phyloP scores from a whole-genome alignment of 306 rosid species.

The Medicago truncatula region DNA sequence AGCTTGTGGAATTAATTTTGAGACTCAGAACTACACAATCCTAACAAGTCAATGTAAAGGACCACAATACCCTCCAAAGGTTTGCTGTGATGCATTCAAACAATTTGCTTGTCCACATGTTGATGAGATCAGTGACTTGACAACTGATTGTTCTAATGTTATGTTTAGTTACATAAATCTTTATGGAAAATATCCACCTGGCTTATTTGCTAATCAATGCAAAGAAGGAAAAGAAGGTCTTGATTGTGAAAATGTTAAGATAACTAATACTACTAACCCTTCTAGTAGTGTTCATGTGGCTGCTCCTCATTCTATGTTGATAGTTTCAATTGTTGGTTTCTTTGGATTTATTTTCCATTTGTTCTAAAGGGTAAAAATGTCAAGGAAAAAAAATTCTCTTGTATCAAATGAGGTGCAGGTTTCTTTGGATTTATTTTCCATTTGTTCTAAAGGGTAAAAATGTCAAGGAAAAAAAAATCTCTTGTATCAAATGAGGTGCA shows the following conservation, averaged over 20 bases:
- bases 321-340: constrained; percentile 36
- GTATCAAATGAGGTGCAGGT: constrained; percentile 30
- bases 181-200: constrained; percentile 90
- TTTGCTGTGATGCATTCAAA: constrained; percentile 79
- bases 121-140: constrained; percentile 48
- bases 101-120: constrained; percentile 79
- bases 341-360: constrained; percentile 41
- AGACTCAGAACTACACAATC: constrained; percentile 76
- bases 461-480: not conserved
- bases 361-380: constrained; percentile 33
- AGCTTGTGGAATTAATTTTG: constrained; percentile 71
- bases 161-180: constrained; percentile 95
- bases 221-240: constrained; percentile 73
- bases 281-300: constrained; percentile 20
- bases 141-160: constrained; percentile 62
- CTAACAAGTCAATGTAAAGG: constrained; percentile 94
- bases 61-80: constrained; percentile 67
- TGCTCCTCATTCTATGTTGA: constrained; percentile 39
- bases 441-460: too few relatives aligned
- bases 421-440: too few relatives aligned
- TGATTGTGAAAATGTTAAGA: constrained; percentile 41
- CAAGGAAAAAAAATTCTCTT: constrained; percentile 1
- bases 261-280: not conserved
- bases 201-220: constrained; percentile 78
- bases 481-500: constrained; percentile 32